phyloP scores from a whole-genome alignment of 2,329 filamentous ascomycete genomes.

The Aspergillus sp. region DNA sequence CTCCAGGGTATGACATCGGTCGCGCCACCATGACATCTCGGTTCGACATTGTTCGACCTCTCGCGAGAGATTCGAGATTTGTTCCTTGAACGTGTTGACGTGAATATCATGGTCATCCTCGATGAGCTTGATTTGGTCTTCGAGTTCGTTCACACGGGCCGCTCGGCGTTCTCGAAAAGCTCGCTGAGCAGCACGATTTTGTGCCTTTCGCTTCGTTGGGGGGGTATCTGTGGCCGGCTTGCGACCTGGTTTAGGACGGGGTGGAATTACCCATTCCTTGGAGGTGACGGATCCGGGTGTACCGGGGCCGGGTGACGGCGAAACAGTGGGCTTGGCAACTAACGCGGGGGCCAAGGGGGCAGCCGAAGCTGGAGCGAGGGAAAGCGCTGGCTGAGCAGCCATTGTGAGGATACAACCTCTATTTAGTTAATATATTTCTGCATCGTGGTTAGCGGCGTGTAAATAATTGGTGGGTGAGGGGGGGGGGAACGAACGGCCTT shows the following conservation, averaged over 20 bases:
- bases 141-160: conserved; percentile 72
- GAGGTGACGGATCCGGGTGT: conserved; percentile 63
- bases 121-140: conserved; percentile 51
- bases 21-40: conserved; percentile 46
- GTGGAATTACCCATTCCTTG: conserved; percentile 83
- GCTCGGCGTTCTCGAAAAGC: conserved; percentile 86
- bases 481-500: conserved; percentile 15
- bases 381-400: conserved; percentile 33
- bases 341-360: conserved; percentile 39
- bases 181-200: conserved; percentile 88
- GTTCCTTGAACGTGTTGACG: conserved; percentile 54
- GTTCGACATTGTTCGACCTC: conserved; percentile 67
- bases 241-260: conserved; percentile 82
- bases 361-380: conserved; percentile 40
- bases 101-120: conserved; percentile 49
- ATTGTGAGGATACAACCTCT: conserved; percentile 21
- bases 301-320: conserved; percentile 39
- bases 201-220: conserved; percentile 87
- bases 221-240: conserved; percentile 94
- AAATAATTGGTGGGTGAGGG: conserved; percentile 19
- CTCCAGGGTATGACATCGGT: conserved; percentile 62
- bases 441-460: conserved; percentile 24
- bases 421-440: conserved; percentile 19
- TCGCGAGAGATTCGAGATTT: conserved; percentile 57
- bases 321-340: conserved; percentile 39